phyloP scores from a whole-genome alignment of 805 yeast species.

The Kuraishia hungarica region DNA sequence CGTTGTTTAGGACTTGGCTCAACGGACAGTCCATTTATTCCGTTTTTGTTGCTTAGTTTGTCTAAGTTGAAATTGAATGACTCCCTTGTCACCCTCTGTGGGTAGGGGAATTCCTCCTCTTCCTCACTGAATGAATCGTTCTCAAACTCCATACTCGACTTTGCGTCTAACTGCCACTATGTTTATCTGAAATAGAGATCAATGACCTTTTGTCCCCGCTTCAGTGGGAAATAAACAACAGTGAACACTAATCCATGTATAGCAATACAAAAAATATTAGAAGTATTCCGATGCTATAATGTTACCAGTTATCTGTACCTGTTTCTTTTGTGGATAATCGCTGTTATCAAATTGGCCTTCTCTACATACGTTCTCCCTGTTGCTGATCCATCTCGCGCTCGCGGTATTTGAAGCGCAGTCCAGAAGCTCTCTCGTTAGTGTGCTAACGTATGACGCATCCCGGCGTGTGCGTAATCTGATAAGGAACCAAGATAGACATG shows the following conservation, averaged over 20 bases:
- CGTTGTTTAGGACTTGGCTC: neutral
- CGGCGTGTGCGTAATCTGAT: neutral
- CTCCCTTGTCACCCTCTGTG: slow-evolving; percentile 21
- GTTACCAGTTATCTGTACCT: too few species aligned
- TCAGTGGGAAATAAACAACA: neutral
- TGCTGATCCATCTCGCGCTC: neutral
- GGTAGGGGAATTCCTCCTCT: slow-evolving; percentile 21
- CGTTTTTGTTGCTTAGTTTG: slow-evolving; percentile 3
- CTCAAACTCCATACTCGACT: neutral
- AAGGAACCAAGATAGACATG: neutral
- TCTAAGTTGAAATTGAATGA: slow-evolving; percentile 16
- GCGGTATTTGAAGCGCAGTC: neutral
- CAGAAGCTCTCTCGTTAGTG: neutral
- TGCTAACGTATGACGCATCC: neutral
- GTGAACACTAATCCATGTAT: too few species aligned
- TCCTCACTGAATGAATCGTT: slow-evolving; percentile 2
- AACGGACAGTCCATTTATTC: neutral
- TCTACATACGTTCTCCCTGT: neutral
- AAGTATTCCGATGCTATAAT: too few species aligned
- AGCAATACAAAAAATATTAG: too few species aligned
- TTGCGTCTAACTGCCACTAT: neutral
- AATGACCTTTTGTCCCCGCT: neutral
- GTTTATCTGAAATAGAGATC: neutral
- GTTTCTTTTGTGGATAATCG: too few species aligned
- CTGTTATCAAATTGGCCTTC: too few species aligned